phyloP scores from a whole-genome alignment of 179 eudicot species.

The Pouteria campechiana region DNA sequence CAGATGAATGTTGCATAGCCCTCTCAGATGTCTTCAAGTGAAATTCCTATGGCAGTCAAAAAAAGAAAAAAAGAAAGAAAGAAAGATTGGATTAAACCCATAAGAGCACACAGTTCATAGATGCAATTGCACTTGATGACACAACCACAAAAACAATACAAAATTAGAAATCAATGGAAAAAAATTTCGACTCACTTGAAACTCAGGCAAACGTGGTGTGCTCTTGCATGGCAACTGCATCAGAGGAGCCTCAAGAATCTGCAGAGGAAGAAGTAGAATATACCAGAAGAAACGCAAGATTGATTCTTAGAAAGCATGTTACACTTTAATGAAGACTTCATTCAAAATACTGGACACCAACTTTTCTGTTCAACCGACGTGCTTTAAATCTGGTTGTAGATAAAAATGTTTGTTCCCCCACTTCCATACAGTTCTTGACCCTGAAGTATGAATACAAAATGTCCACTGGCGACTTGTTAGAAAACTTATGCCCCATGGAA shows the following conservation, averaged over 20 bases:
- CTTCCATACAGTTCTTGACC: constrained; percentile 26
- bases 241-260: constrained; percentile 32
- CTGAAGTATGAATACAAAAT: constrained; percentile 21
- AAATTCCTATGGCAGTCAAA: constrained; percentile 15
- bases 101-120: no score
- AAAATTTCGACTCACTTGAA: constrained; percentile 23
- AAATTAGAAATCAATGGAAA: neutral
- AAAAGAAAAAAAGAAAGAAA: neutral
- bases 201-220: constrained; percentile 21
- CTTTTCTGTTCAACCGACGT: constrained; percentile 42
- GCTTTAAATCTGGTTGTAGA: constrained; percentile 19
- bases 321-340: no score
- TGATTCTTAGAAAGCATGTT: no score
- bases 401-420: constrained; percentile 17
- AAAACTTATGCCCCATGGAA: neutral
- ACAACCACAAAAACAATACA: neutral
- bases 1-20: constrained; percentile 22
- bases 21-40: constrained; percentile 25
- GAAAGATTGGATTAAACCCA: neutral
- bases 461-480: neutral
- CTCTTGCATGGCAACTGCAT: constrained; percentile 24
- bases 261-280: neutral
- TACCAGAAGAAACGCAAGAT: no score
- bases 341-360: no score
- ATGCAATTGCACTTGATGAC: no score